phyloP scores from a whole-genome alignment of 176 grass and related monocot species.

The Panicum miliaceum region DNA sequence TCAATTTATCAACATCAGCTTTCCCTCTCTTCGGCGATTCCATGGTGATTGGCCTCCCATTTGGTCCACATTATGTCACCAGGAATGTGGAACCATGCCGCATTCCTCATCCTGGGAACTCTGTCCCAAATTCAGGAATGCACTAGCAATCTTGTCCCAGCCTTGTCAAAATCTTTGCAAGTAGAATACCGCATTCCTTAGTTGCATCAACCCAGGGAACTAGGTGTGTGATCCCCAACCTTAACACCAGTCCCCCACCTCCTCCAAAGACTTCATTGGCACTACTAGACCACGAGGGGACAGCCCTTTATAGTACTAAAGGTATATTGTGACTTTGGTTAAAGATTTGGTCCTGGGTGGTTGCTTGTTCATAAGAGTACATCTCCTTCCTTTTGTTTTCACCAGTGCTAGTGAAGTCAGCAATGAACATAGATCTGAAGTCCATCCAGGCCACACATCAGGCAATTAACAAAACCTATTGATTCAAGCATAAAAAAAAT shows the following conservation, averaged over 20 bases:
- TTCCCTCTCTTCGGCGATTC: constrained; percentile 5
- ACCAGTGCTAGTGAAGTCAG: not conserved
- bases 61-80: not conserved
- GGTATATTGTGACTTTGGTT: not conserved
- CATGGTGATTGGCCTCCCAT: not conserved
- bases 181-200: not conserved
- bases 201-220: not conserved
- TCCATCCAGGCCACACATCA: not conserved
- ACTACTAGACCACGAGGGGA: not conserved
- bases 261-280: not conserved
- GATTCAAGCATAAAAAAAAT: not conserved
- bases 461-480: not conserved
- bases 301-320: not conserved
- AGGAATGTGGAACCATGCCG: not conserved
- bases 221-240: not conserved
- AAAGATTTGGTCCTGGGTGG: not conserved
- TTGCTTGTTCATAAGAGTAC: constrained; percentile 20
- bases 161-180: not conserved
- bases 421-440: not conserved
- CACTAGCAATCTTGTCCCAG: not conserved
- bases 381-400: not conserved
- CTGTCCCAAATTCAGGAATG: not conserved
- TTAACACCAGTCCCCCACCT: not conserved
- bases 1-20: not conserved
- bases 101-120: not conserved